Conservation (phyloP, 2,329 filamentous ascomycete genomes). For the Graphilbum ipis-grandicollis region DNA sequence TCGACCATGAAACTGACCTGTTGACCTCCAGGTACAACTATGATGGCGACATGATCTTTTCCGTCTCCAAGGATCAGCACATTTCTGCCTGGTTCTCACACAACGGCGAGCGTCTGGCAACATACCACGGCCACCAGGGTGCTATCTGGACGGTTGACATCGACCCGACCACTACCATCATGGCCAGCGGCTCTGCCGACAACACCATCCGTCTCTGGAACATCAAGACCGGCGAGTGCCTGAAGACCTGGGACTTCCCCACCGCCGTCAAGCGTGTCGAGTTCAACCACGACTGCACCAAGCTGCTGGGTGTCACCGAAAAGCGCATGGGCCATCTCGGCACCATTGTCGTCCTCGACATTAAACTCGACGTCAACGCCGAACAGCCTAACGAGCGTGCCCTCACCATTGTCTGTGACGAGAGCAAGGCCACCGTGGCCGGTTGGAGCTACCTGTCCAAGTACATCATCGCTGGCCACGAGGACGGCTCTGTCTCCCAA, state of each 20-base stretch:
- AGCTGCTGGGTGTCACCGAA: slow-evolving; percentile 87
- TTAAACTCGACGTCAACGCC: slow-evolving; percentile 66
- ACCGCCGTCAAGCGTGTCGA: slow-evolving; percentile 96
- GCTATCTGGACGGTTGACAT: slow-evolving; percentile 98
- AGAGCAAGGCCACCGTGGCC: slow-evolving; percentile 93
- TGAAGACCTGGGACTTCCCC: slow-evolving; percentile 96
- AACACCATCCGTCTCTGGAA: slow-evolving; percentile 98
- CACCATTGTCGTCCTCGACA: slow-evolving; percentile 84
- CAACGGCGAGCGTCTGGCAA: slow-evolving; percentile 94
- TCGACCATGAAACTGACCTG: too few species aligned
- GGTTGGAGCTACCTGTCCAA: slow-evolving; percentile 89
- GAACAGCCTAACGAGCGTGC: slow-evolving; percentile 71
- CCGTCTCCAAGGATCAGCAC: slow-evolving; percentile 25
- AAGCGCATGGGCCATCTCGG: slow-evolving; percentile 95
- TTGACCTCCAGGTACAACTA: slow-evolving; percentile 63
- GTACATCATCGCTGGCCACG: slow-evolving; percentile 95
- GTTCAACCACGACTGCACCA: slow-evolving; percentile 85
- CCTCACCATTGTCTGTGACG: slow-evolving; percentile 80
- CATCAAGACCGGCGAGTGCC: slow-evolving; percentile 73
- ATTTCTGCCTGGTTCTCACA: slow-evolving; percentile 95
- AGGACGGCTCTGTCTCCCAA: slow-evolving; percentile 81
- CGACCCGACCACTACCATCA: slow-evolving; percentile 76
- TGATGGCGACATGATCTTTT: slow-evolving; percentile 57
- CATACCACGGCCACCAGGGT: slow-evolving; percentile 92
- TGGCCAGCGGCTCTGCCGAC: slow-evolving; percentile 91